These are phyloP conservation scores for Mycosarcoma mackinlayi DNA, from an alignment of 1,284 basidiomycete genomes.

Conservation along the genomic window DNA sequence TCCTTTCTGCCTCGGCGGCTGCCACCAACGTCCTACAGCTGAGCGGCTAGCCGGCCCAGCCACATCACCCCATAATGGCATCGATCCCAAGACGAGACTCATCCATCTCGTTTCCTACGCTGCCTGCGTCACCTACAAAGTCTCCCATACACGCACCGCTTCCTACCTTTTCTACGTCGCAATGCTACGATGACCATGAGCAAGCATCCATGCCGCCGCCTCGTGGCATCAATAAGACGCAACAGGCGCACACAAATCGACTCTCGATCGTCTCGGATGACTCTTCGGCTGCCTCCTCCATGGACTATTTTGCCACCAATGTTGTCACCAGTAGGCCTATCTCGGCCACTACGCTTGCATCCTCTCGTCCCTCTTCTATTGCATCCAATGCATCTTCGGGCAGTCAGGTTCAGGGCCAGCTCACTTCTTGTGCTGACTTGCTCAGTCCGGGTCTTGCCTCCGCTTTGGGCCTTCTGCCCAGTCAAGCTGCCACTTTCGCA, in stretches of 20 bases:
- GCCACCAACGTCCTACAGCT: neutral
- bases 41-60: constrained; percentile 3
- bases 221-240: constrained; percentile 7
- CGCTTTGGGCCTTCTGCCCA: constrained; percentile 48
- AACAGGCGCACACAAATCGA: constrained; percentile 13
- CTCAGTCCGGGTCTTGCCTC: constrained; percentile 56
- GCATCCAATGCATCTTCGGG: constrained; percentile 44
- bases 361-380: constrained; percentile 51
- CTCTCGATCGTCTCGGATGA: constrained; percentile 46
- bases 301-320: constrained; percentile 19
- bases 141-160: constrained; percentile 5
- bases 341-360: constrained; percentile 37
- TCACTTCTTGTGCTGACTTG: constrained; percentile 43
- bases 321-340: constrained; percentile 28
- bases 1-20: neutral
- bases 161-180: constrained; percentile 24
- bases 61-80: constrained; percentile 14
- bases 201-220: constrained; percentile 21
- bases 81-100: constrained; percentile 28
- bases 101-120: constrained; percentile 42
- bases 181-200: constrained; percentile 13
- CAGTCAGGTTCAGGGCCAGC: constrained; percentile 42
- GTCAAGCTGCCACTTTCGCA: constrained; percentile 11
- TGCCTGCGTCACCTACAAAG: constrained; percentile 30
- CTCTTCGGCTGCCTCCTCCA: constrained; percentile 37